phyloP scores from a whole-genome alignment of 164 flowering plant genomes.

The Liquidambar formosana region DNA sequence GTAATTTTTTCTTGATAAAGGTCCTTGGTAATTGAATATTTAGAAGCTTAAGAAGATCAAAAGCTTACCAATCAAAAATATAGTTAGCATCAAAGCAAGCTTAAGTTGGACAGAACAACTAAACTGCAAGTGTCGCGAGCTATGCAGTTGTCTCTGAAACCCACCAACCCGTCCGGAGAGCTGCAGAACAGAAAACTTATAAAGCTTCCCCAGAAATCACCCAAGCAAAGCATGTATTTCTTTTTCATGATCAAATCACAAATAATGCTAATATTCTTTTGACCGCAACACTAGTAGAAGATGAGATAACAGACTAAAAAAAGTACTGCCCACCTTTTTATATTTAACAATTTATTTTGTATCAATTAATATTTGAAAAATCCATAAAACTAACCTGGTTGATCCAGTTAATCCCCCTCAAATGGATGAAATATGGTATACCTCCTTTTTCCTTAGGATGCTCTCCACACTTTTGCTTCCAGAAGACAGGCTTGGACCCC shows the following conservation, averaged over 20 bases:
- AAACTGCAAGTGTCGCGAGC: constrained; percentile 35
- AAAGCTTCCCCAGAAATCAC: constrained; percentile 3
- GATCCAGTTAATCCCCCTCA: constrained; percentile 29
- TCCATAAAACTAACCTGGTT: constrained; percentile 43
- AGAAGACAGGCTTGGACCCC: constrained; percentile 37
- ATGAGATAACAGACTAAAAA: no score
- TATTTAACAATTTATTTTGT: no score
- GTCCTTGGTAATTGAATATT: no score
- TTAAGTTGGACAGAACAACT: constrained; percentile 46
- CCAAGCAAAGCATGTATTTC: constrained; percentile 3
- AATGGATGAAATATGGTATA: constrained; percentile 18
- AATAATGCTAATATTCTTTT: no score
- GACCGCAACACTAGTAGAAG: no score
- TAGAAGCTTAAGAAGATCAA: neutral
- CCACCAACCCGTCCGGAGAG: constrained; percentile 38
- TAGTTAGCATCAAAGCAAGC: constrained; percentile 57
- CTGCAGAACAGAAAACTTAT: constrained; percentile 37
- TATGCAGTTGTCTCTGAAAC: constrained; percentile 44
- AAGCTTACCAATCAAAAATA: constrained; percentile 64
- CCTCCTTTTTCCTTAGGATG: constrained; percentile 25
- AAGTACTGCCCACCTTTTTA: no score
- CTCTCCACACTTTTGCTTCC: constrained; percentile 48
- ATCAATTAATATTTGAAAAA: neutral
- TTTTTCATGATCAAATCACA: neutral
- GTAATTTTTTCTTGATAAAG: no score